Evolutionary conservation across 768 basidiomycete species (phyloP).

Genomic region (Lactifluus subvellereus): DNA sequence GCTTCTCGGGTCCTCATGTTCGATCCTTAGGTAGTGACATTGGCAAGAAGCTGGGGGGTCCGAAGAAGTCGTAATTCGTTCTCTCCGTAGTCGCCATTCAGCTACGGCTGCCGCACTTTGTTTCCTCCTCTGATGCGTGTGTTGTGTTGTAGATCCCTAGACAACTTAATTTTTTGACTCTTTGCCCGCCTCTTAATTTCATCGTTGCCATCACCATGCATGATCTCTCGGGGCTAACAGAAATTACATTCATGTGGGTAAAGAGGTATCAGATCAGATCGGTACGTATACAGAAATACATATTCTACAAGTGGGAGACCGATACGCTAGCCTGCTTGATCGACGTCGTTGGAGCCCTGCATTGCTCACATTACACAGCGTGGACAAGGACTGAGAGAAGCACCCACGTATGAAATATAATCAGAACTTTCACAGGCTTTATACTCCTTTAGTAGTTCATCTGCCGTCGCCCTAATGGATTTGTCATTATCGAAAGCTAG

Average conservation of each 20-base stretch:
- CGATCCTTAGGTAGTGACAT: conserved; percentile 57
- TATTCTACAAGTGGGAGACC: background rate
- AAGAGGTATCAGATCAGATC: background rate
- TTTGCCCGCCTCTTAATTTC: background rate
- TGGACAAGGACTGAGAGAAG: background rate
- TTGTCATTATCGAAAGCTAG: background rate
- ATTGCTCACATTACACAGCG: background rate
- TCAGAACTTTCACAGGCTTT: conserved; percentile 93
- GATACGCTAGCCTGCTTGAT: conserved; percentile 15
- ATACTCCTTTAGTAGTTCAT: conserved; percentile 88
- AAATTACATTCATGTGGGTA: conserved; percentile 20
- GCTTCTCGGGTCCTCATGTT: conserved; percentile 11
- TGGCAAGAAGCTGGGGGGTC: conserved; percentile 79
- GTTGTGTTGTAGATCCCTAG: conserved; percentile 21
- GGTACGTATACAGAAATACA: conserved; percentile 10
- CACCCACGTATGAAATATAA: conserved; percentile 81
- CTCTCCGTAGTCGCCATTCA: conserved; percentile 33
- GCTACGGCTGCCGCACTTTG: conserved; percentile 27
- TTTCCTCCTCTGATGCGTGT: conserved; percentile 23
- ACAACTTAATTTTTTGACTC: conserved; percentile 1
- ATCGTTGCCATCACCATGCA: conserved; percentile 3
- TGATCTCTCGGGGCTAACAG: conserved; percentile 1
- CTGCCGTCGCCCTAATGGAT: conserved; percentile 63
- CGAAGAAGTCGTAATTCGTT: conserved; percentile 60
- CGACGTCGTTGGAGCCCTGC: conserved; percentile 23